Base-by-base conservation (phyloP, 495 filamentous ascomycete genomes). In the Staphylotrichum tortipilum region DNA sequence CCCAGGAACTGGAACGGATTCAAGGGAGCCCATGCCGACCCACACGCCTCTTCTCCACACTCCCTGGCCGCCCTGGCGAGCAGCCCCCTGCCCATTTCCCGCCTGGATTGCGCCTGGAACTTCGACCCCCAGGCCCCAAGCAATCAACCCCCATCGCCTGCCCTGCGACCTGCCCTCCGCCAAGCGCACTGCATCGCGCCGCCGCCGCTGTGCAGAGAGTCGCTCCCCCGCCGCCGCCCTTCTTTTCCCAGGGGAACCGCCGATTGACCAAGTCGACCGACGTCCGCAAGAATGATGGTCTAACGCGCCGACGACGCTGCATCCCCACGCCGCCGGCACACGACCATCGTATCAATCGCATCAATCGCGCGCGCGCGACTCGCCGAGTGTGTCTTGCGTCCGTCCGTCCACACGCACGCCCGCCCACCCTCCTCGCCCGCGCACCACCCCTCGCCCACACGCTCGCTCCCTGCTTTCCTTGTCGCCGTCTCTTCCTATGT, bases 401-500 rank as follows among this genome's bases (percentile, higher is more conserved):
- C n/a, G n/a, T n/a, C n/a, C n/a, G n/a, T n/a, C n/a, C n/a, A n/a
- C n/a, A n/a, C n/a, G n/a, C n/a, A n/a, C n/a, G n/a, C n/a, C n/a
- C n/a, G n/a, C n/a, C n/a, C n/a, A n/a, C n/a, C n/a, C n/a, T n/a
- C 44, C 35, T 7, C 7, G 22, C n/a, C 18, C 26, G 21, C n/a
- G 8, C 26, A 54, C 28, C 26, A 28, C n/a, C n/a, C n/a, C n/a
- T n/a, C n/a, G n/a, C n/a, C n/a, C 53, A 45, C 47, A 45, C 59
- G 50, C 49, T 52, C 53, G 43, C 37, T 36, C 38, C 35, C 12
- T n/a, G 21, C 29, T 30, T 19, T 37, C 31, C 33, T 28, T 19
- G 12, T 45, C 38, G n/a, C n/a, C n/a, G n/a, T n/a, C n/a, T n/a
- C n/a, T n/a, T 50, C 54, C 44, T 47, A 64, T 64, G 59, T 56